Evolutionary conservation across 805 yeast genomes (phyloP), one percentile per base, ranked within the genome.

Genomic region (Barnettozyma californica): DNA sequence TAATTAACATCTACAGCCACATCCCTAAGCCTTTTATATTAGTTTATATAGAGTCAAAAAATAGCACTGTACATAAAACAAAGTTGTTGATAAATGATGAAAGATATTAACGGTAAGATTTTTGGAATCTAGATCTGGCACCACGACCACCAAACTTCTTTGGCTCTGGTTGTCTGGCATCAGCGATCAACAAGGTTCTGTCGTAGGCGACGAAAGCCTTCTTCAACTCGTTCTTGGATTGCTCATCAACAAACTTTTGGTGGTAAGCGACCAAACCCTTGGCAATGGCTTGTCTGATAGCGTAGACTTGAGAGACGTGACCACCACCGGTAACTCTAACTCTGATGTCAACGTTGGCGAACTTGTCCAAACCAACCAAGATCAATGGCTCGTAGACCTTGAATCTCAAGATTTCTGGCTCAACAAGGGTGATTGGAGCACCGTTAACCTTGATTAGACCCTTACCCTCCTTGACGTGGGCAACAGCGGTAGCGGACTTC

Each of bases 71-170:
- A 56, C 59, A 49, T 48, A 54, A 52, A 49, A 43, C 43, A 25
- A 41, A 35, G 25, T 21, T 31, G 43, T 34, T 44, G 50, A 48
- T 47, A 35, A 44, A 44, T 46, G 52, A 46, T 45, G 49, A 47
- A 49, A 49, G 53, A 40, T 52, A 52, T 58, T 92, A 94, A 91
- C 99, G 99, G 94, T 94, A 94, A 76, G 99, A 94, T 78, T 94
- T 94, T 85, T 94, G 99, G 97, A 88, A 92, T 83, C 98, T 92
- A 74, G 99, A 94, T 83, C 99, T 94, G 81, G 99, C 99, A 88
- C 99, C 99, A 78, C 95, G 96, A 84, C 99, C 99, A 84, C 99
- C 99, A 83, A 94, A 94, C 84, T 94, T 94, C 97, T 94, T 94
- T 85, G 99, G 99, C 84, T 94, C 99, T 86, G 91, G 85, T 86